Conservation (phyloP, 164 flowering plant species). For the Hamamelis virginiana region DNA sequence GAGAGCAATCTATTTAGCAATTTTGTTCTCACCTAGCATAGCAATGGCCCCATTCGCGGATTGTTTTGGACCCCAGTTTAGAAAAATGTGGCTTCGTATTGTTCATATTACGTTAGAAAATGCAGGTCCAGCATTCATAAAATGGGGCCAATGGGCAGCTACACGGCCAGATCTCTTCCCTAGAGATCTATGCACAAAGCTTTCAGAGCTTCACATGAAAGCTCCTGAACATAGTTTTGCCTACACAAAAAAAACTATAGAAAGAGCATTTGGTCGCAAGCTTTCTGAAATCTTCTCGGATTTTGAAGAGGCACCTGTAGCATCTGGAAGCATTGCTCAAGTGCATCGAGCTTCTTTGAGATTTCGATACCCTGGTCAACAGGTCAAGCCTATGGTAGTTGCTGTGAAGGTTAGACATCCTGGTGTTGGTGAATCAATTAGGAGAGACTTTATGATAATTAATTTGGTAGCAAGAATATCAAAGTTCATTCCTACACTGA, state of each 20-base stretch:
- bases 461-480: constrained; percentile 63
- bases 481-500: constrained; percentile 58
- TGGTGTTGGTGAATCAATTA: constrained; percentile 82
- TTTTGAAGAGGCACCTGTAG: constrained; percentile 78
- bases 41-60: constrained; percentile 77
- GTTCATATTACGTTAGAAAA: constrained; percentile 64
- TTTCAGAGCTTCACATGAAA: constrained; percentile 71
- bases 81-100: constrained; percentile 66
- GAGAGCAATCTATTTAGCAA: constrained; percentile 54
- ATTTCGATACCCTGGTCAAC: constrained; percentile 54
- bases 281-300: constrained; percentile 73
- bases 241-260: constrained; percentile 68
- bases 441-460: constrained; percentile 77
- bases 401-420: constrained; percentile 94
- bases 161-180: constrained; percentile 88
- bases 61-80: constrained; percentile 45
- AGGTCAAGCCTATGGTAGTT: constrained; percentile 58
- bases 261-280: constrained; percentile 82
- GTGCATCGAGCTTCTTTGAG: constrained; percentile 78
- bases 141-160: constrained; percentile 98
- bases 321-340: constrained; percentile 91
- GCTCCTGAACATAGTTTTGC: constrained; percentile 84
- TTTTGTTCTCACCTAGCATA: constrained; percentile 69
- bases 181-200: constrained; percentile 64
- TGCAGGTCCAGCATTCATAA: constrained; percentile 90